Conservation (phyloP, 495 filamentous ascomycete species). For the Aspergillus funiculosus region DNA sequence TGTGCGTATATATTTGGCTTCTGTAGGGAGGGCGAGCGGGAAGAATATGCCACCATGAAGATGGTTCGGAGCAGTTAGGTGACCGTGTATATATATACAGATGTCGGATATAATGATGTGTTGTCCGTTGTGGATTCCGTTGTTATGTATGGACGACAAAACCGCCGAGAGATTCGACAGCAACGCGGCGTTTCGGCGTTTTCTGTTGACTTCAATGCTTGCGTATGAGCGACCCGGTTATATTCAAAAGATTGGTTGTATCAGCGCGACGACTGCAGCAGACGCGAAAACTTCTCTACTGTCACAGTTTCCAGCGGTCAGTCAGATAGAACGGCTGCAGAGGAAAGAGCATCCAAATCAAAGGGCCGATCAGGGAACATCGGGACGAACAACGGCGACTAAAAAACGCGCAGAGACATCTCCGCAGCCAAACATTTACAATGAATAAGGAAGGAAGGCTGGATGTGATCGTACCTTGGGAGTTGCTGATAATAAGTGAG, state of each 20-base stretch:
- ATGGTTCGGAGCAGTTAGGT: conserved; percentile 18
- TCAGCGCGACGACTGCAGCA: too few relatives aligned
- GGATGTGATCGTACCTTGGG: conserved; percentile 15
- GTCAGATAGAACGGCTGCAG: conserved; percentile 8
- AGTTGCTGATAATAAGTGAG: background rate
- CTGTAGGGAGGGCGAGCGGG: conserved; percentile 64
- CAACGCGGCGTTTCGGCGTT: too few relatives aligned
- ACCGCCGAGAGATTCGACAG: too few relatives aligned
- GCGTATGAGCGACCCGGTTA: too few relatives aligned
- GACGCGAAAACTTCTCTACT: too few relatives aligned
- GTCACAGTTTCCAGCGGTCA: conserved; percentile 12
- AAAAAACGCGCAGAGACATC: conserved; percentile 6
- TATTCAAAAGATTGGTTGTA: too few relatives aligned
- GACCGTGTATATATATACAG: conserved; percentile 10
- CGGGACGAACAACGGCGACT: conserved; percentile 11
- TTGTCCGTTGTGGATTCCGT: conserved; percentile 1
- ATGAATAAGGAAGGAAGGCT: background rate
- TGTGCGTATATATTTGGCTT: conserved; percentile 64
- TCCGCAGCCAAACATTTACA: background rate
- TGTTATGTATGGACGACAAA: too few relatives aligned
- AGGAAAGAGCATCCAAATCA: conserved; percentile 7
- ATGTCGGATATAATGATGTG: conserved; percentile 5
- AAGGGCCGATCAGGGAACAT: conserved; percentile 9
- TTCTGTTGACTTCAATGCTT: background rate
- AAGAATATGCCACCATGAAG: conserved; percentile 40